phyloP scores from a whole-genome alignment of 768 basidiomycete genomes.

The Lactarius akahatsu region DNA sequence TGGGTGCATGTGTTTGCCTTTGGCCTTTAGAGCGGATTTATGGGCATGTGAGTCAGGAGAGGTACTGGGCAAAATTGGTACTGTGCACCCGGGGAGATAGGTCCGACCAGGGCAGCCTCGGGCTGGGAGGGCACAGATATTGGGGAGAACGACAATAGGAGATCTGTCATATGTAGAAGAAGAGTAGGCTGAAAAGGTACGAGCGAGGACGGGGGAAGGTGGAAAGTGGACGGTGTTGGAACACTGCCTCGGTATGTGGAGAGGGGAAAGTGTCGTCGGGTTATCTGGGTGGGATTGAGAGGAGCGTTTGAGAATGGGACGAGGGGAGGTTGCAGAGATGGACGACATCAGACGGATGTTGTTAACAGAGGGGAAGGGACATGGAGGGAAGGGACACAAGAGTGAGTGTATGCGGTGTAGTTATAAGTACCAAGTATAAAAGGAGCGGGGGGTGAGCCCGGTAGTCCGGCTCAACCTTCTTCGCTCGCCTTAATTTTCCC shows the following conservation, averaged over 20 bases:
- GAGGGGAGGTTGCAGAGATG: slow-evolving; percentile 18
- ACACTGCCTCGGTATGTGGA: slow-evolving; percentile 13
- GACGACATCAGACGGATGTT: slow-evolving; percentile 3
- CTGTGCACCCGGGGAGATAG: slow-evolving; percentile 49
- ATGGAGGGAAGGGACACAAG: background rate
- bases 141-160: slow-evolving; percentile 71
- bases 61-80: slow-evolving; percentile 24
- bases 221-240: slow-evolving; percentile 48
- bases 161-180: slow-evolving; percentile 68
- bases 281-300: slow-evolving; percentile 9
- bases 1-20: slow-evolving; percentile 48
- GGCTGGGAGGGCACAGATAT: slow-evolving; percentile 73
- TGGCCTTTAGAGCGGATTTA: slow-evolving; percentile 30
- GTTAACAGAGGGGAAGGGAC: slow-evolving; percentile 19
- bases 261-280: slow-evolving; percentile 5
- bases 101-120: slow-evolving; percentile 76
- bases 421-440: slow-evolving; percentile 10
- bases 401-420: background rate
- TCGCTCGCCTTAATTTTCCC: background rate
- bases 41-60: slow-evolving; percentile 24
- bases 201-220: slow-evolving; percentile 38
- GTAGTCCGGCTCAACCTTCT: slow-evolving; percentile 5
- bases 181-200: slow-evolving; percentile 45
- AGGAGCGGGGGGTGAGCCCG: background rate
- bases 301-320: slow-evolving; percentile 30